These are phyloP conservation scores for Candida pseudofarinosa DNA, from an alignment of 805 yeast genomes.

Conservation along the genomic window DNA sequence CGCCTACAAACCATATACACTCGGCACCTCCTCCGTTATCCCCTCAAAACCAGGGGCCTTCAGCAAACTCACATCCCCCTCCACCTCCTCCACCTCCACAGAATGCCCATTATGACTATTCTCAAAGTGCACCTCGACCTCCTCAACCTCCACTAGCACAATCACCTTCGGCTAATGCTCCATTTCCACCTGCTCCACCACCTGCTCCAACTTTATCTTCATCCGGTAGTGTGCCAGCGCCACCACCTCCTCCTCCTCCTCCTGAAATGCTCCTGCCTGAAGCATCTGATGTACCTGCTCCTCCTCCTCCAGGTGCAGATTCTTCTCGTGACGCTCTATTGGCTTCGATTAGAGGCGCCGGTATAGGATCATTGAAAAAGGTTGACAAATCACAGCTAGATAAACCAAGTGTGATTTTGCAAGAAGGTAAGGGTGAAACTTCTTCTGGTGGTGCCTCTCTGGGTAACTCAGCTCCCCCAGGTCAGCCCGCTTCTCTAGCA, in stretches of 20 bases:
- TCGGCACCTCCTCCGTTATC: background rate
- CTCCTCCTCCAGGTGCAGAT: constrained; percentile 31
- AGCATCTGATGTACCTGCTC: constrained; percentile 10
- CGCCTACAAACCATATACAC: background rate
- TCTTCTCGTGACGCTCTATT: constrained; percentile 74
- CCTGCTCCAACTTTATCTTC: constrained; percentile 6
- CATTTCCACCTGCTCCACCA: constrained; percentile 15
- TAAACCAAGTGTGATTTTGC: constrained; percentile 66
- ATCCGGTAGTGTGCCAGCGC: constrained; percentile 2
- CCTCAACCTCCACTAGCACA: background rate
- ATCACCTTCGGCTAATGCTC: background rate
- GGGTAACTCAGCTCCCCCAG: constrained; percentile 43
- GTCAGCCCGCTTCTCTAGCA: constrained; percentile 65
- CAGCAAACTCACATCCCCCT: constrained; percentile 19
- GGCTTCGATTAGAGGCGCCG: constrained; percentile 82
- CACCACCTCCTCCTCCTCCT: constrained; percentile 21
- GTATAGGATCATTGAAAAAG: constrained; percentile 63
- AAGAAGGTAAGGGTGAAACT: constrained; percentile 66
- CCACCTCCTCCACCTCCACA: constrained; percentile 26
- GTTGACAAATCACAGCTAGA: constrained; percentile 84
- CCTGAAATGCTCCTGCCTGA: constrained; percentile 21
- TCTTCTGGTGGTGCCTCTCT: constrained; percentile 28
- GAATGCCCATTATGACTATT: constrained; percentile 2
- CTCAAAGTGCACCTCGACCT: no score
- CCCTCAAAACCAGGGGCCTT: background rate